These are phyloP conservation scores for Cutaneotrichosporon sp. DNA, from an alignment of 1,284 basidiomycete genomes.

Conservation along the genomic window DNA sequence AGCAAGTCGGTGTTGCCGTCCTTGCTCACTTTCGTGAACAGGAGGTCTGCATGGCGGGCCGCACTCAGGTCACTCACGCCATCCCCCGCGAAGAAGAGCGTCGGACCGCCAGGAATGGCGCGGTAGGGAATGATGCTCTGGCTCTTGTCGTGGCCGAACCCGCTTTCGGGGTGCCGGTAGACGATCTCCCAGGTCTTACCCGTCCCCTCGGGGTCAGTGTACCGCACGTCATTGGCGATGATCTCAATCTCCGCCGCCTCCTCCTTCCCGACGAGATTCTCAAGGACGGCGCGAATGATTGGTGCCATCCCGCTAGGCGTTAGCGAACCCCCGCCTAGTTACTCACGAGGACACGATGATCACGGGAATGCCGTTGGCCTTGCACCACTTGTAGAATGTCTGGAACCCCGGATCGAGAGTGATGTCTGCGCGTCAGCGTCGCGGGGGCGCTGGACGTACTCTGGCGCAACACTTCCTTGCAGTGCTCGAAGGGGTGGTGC, in stretches of 20 bases:
- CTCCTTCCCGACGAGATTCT: constrained; percentile 67
- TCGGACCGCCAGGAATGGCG: constrained; percentile 63
- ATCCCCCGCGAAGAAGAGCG: constrained; percentile 90
- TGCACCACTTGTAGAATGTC: constrained; percentile 76
- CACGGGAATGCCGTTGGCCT: constrained; percentile 68
- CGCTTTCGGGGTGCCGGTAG: constrained; percentile 80
- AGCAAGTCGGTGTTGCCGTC: constrained; percentile 80
- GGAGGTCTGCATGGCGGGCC: constrained; percentile 77
- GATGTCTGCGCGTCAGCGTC: too few relatives aligned
- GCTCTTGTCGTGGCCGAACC: constrained; percentile 89
- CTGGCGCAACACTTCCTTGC: constrained; percentile 62
- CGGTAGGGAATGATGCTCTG: constrained; percentile 83
- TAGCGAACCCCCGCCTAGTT: not conserved
- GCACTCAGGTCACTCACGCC: constrained; percentile 87
- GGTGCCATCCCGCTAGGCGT: constrained; percentile 79
- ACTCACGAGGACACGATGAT: constrained; percentile 83
- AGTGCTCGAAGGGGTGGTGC: constrained; percentile 66
- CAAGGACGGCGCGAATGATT: constrained; percentile 75
- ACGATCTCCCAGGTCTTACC: constrained; percentile 73
- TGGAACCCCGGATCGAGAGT: constrained; percentile 81
- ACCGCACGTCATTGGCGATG: constrained; percentile 77
- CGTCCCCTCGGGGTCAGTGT: constrained; percentile 54
- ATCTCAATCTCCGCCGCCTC: constrained; percentile 74
- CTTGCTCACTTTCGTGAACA: constrained; percentile 78
- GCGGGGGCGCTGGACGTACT: too few relatives aligned